Evolutionary conservation across 495 filamentous ascomycete genomes (phyloP), one percentile per base, ranked within the genome.

Genomic region (Talaromyces stipitatus): DNA sequence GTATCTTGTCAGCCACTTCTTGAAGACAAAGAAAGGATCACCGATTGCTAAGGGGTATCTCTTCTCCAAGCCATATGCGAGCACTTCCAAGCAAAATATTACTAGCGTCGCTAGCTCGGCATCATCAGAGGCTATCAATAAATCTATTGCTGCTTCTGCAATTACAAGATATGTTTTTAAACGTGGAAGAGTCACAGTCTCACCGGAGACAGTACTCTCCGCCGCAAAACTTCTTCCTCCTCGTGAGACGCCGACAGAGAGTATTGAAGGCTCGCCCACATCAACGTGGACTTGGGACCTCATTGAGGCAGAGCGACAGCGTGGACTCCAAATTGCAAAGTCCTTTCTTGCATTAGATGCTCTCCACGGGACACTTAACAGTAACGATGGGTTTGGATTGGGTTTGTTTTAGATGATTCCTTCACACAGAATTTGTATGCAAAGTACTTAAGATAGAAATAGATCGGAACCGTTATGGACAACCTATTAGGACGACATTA

Each of bases 121-220:
- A 12, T 2, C 1, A 11, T 7, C 6, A 26, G 18, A 20, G 5
- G 11, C 16, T 1, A 14, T 23, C 26, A 14, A 24, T 59, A 78
- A 83, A 58, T 72, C 73, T 26, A 76, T 97, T 32, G 83, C 86
- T 60, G 92, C 92, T 1, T 86, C 83, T 2, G 85, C 82, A 2
- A 63, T 97, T 8, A 86, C 83, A 60, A 92, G 94, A 74, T 97
- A 94, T 66, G 91, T 95, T 2, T 86, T 90, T 63, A 97, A 97
- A 76, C 81, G 88, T 63, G 91, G 91, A 0, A 75, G 94, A 18
- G 71, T 91, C 58, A 98, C 92, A 5, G 80, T 97, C 5, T 79
- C 88, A 38, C 91, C 94, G 5, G 90, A 92, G 67, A 72, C 87
- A 33, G 77, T 92, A 10, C 74, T 97, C 10, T 71, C 79, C 38